Conservation (phyloP, 768 basidiomycete species). For the Tubosaeta sp. region DNA sequence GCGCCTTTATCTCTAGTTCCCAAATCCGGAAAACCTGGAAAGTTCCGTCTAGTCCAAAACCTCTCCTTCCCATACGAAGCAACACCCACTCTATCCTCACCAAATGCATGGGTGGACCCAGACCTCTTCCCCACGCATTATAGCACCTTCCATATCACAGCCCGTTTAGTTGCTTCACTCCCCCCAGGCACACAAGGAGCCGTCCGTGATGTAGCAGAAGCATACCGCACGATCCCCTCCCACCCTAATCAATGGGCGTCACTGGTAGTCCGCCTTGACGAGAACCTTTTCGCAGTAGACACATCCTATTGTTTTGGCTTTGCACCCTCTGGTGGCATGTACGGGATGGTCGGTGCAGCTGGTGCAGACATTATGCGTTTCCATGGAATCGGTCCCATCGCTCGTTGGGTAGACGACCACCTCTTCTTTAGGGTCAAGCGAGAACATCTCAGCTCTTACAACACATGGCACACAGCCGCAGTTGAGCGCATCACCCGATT, state of each 20-base stretch:
- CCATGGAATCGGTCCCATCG: constrained; percentile 20
- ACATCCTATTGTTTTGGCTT: constrained; percentile 27
- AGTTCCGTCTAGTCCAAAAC: too few relatives aligned
- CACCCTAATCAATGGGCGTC: constrained; percentile 34
- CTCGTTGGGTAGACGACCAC: constrained; percentile 30
- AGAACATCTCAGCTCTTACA: accelerated
- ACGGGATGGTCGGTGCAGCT: constrained; percentile 24
- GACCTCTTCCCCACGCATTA: neutral
- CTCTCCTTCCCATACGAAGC: too few relatives aligned
- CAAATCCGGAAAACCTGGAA: too few relatives aligned
- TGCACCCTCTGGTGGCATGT: constrained; percentile 15
- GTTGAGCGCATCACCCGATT: neutral
- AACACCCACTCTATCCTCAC: constrained; percentile 15
- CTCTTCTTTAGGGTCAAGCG: constrained; percentile 15
- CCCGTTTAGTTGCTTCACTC: neutral
- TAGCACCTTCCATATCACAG: neutral
- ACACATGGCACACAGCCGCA: neutral
- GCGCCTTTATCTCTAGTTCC: too few relatives aligned
- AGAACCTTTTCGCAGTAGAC: constrained; percentile 17
- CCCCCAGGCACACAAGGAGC: neutral
- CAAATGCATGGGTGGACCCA: constrained; percentile 31
- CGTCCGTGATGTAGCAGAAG: neutral
- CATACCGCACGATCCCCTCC: constrained; percentile 24
- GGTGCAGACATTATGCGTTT: constrained; percentile 9
- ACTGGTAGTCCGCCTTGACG: constrained; percentile 19